phyloP scores from a whole-genome alignment of 2,329 filamentous ascomycete species.

The Colletotrichum sp. region DNA sequence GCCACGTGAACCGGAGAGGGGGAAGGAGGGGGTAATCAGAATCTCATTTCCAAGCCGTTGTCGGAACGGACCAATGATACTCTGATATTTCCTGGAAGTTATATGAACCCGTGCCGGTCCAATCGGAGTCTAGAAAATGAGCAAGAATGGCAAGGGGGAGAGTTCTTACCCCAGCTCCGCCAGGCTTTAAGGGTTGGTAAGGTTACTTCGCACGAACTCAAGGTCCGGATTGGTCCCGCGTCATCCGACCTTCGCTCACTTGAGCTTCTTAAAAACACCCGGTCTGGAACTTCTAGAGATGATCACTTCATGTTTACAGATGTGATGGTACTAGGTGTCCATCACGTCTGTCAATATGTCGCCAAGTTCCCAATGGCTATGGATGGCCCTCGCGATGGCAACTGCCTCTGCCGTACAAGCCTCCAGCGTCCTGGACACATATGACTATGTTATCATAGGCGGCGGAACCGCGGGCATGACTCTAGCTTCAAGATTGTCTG shows the following conservation, averaged over 20 bases:
- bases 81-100: not conserved
- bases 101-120: not conserved
- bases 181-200: not conserved
- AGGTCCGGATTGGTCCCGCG: not conserved
- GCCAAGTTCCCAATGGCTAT: not conserved
- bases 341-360: not conserved
- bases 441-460: conserved; percentile 35
- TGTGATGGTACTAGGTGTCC: not conserved
- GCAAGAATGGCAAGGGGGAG: not conserved
- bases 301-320: not conserved
- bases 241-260: not conserved
- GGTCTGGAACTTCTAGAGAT: not conserved
- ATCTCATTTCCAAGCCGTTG: not conserved
- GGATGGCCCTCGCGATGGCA: not conserved
- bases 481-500: conserved; percentile 32
- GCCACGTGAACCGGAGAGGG: not conserved
- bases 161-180: not conserved
- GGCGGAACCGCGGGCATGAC: conserved; percentile 36
- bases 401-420: not conserved
- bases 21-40: not conserved
- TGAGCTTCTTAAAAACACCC: not conserved
- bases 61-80: not conserved
- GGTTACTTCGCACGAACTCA: not conserved
- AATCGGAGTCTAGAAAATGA: not conserved
- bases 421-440: not conserved